Conservation (phyloP, 1,284 basidiomycete genomes). For the Apiotrichum siamense region DNA sequence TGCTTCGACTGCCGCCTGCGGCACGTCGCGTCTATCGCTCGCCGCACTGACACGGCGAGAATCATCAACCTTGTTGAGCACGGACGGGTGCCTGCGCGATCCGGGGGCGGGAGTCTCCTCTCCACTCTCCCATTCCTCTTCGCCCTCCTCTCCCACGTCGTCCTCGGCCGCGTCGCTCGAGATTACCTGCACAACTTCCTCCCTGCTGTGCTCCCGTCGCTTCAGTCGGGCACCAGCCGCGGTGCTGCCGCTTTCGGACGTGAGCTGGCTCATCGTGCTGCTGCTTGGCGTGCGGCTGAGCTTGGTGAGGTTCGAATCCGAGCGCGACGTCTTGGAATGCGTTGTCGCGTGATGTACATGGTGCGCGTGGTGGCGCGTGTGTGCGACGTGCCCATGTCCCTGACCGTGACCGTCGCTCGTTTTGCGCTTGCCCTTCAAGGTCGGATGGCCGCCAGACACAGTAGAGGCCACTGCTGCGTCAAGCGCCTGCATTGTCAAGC, state of each 20-base stretch:
- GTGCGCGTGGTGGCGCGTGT: slow-evolving; percentile 2
- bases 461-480: slow-evolving; percentile 10
- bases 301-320: slow-evolving; percentile 4
- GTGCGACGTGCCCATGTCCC: background rate
- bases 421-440: slow-evolving; percentile 23
- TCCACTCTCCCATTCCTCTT: slow-evolving; percentile 19
- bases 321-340: slow-evolving; percentile 5
- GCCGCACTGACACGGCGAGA: background rate
- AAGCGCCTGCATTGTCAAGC: slow-evolving; percentile 37
- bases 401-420: slow-evolving; percentile 1
- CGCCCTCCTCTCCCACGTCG: background rate
- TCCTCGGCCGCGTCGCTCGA: background rate
- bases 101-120: slow-evolving; percentile 11
- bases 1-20: background rate
- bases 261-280: slow-evolving; percentile 1
- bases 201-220: background rate
- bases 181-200: slow-evolving; percentile 8
- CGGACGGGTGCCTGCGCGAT: background rate
- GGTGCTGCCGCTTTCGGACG: background rate
- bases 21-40: background rate
- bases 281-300: slow-evolving; percentile 7
- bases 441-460: slow-evolving; percentile 6
- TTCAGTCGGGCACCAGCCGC: background rate
- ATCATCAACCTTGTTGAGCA: background rate
- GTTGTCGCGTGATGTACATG: slow-evolving; percentile 3